Evolutionary conservation across 139 green algal species (phyloP).

Genomic region (Chlorella sp.): DNA sequence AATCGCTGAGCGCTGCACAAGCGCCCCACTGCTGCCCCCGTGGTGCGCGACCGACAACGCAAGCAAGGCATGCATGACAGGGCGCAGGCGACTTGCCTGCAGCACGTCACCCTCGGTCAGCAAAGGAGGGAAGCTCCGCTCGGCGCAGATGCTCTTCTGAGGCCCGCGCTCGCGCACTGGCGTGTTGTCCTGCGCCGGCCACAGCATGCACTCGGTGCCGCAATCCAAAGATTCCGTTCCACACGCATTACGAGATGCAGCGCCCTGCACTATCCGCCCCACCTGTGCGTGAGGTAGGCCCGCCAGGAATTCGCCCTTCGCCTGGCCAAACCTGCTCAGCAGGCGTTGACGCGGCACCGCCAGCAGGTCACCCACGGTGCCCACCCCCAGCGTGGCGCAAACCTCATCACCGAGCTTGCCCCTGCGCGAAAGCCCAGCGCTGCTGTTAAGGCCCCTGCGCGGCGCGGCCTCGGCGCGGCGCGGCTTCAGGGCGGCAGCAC

Average conservation of each 20-base stretch:
- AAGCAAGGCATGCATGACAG: conserved; percentile 41
- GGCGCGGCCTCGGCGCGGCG: too few relatives aligned
- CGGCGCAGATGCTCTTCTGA: conserved; percentile 42
- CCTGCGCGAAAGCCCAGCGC: too few relatives aligned
- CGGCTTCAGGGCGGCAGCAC: too few relatives aligned
- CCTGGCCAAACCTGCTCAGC: conserved; percentile 32
- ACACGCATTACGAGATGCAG: too few relatives aligned
- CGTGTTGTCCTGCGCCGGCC: conserved; percentile 12
- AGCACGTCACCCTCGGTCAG: conserved; percentile 11
- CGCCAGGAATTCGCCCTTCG: conserved; percentile 18
- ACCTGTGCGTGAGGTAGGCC: conserved; percentile 3
- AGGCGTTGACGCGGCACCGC: conserved; percentile 23
- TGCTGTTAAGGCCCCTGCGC: too few relatives aligned
- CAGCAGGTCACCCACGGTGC: conserved; percentile 44
- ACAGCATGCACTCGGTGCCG: not conserved
- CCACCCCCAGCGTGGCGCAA: conserved; percentile 28
- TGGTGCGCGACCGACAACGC: too few relatives aligned
- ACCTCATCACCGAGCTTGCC: conserved; percentile 45
- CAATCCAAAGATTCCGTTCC: too few relatives aligned
- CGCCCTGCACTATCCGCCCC: not conserved
- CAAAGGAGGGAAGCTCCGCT: conserved; percentile 50
- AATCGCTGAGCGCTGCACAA: too few relatives aligned
- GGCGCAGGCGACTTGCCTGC: conserved; percentile 20
- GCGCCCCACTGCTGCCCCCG: conserved; percentile 2
- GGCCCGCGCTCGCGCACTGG: conserved; percentile 36